Percentiles rank a stretch among this genome's conserved stretches.
Conservation (phyloP, 1,284 basidiomycete genomes). For the Leccinum subfulvum region DNA sequence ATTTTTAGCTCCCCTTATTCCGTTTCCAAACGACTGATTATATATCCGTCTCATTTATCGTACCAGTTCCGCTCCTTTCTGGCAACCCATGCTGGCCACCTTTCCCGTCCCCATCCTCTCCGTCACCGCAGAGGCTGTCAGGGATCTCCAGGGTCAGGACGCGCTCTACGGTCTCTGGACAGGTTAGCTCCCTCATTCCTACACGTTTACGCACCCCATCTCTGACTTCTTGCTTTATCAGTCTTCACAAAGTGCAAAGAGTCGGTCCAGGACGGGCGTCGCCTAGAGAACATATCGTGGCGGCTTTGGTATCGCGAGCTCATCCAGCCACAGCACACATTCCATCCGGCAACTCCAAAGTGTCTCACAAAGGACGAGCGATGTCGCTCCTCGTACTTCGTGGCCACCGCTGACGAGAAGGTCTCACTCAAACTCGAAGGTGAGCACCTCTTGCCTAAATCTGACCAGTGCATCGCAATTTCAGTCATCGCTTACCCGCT, state of each 20-base stretch:
- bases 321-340: conserved; percentile 32
- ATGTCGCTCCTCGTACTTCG: conserved; percentile 27
- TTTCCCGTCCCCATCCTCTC: conserved; percentile 64
- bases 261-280: conserved; percentile 70
- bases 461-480: conserved; percentile 11
- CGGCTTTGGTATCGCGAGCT: conserved; percentile 77
- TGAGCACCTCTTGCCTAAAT: conserved; percentile 21
- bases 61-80: conserved; percentile 11
- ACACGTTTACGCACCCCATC: background rate
- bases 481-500: conserved; percentile 17
- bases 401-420: conserved; percentile 13
- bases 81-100: conserved; percentile 43
- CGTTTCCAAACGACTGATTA: conserved; percentile 18
- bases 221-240: conserved; percentile 34
- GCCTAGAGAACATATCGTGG: conserved; percentile 87
- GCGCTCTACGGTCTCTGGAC: conserved; percentile 64
- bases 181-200: conserved; percentile 39
- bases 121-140: conserved; percentile 60
- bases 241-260: conserved; percentile 85
- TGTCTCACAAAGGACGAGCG: conserved; percentile 26
- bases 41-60: conserved; percentile 23
- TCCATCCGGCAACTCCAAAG: conserved; percentile 34
- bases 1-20: conserved; percentile 21
- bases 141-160: conserved; percentile 63
- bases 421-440: conserved; percentile 14